Evolutionary conservation across 345 rosid species (phyloP), one percentile per base, ranked within the genome.

Genomic region (Streptanthus diversifolius): DNA sequence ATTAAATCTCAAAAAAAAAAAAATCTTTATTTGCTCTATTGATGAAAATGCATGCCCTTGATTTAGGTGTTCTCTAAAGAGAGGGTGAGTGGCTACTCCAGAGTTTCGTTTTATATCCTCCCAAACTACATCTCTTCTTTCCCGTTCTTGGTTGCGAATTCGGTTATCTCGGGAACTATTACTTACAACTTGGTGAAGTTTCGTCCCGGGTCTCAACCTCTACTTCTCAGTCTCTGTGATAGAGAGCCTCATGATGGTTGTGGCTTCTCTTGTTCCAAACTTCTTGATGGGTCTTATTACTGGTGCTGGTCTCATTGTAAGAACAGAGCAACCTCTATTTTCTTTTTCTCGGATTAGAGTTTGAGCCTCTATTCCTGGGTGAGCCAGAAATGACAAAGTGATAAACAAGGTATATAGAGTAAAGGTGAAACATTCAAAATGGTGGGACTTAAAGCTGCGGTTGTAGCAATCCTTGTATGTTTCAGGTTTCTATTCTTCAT

Each of bases 181-280:
- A 88, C 90, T 3, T 88, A 79, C 72, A 78, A 49, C 78, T 66
- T 90, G 85, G 96, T 90, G 70, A 88, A 83, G 71, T 84, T 84
- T 54, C 84, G 89, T 52, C 48, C 90, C 0, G 91, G 0, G 85
- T 48, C 87, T 86, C 72, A 86, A 90, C 77, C 75, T 90, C 61
- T 85, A 85, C 70, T 73, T 80, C 68, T 76, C 84, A 79, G 82
- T 90, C 59, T 77, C 90, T 57, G 93, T 88, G 5, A 83, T 90
- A 52, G 96, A 90, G 83, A 90, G 96, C 75, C 83, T 90, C 76
- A 88, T 90, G 96, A 90, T 90, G 96, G 88, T 90, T 72, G 68
- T 86, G 44, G 96, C 92, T 75, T 81, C 96, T 27, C 45, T 87
- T 63, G 96, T 89, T 77, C 90, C 96, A 12, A 87, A 89, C 76